Base-by-base conservation (phyloP, 1,284 basidiomycete genomes). In the Termitomyces sp. region DNA sequence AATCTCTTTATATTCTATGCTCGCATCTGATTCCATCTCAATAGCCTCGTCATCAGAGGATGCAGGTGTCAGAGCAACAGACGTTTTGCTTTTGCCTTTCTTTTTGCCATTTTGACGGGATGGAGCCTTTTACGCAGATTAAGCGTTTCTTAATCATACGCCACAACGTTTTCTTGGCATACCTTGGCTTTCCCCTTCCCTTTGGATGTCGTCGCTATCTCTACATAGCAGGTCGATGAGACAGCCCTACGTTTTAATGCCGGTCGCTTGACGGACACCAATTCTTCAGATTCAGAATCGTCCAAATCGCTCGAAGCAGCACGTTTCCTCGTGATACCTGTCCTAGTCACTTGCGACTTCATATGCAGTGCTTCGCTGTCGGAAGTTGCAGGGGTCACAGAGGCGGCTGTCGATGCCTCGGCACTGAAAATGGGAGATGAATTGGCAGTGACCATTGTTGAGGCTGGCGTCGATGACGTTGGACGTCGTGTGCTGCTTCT, bases 381-480 rank as follows among this genome's bases (percentile, higher is more conserved):
- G 43, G 73, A 73, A 12, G 72, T 73, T 40, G 58, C 58, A 33
- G 74, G 71, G 10, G 72, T 73, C 55, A 69, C 69, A 59, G 57
- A 52, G 26, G 65, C 65, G 15, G 57, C 63, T 19, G 67, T 60
- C 42, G 73, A 74, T 26, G 70, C 68, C 60, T 67, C 68, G 15
- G 73, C 67, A 62, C 77, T 80, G 65, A 81, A 78, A 42, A 74
- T 59, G 28, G 79, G 74, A 15, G 81, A 72, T 39, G 61, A 64
- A 59, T 67, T 65, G 17, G 60, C 55, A 0, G 64, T 68, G 39
- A 59, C 63, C 13, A 69, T 69, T 30, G 70, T 63, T 3, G 73
- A 65, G 1, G 71, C 70, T 9, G 69, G 63, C 2, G 64, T 58
- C 3, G 61, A 53, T 3, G 65, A 66, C 19, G 54, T 54, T 34